phyloP scores from a whole-genome alignment of 139 green algal genomes.

The Tetratostichococcus sp. region DNA sequence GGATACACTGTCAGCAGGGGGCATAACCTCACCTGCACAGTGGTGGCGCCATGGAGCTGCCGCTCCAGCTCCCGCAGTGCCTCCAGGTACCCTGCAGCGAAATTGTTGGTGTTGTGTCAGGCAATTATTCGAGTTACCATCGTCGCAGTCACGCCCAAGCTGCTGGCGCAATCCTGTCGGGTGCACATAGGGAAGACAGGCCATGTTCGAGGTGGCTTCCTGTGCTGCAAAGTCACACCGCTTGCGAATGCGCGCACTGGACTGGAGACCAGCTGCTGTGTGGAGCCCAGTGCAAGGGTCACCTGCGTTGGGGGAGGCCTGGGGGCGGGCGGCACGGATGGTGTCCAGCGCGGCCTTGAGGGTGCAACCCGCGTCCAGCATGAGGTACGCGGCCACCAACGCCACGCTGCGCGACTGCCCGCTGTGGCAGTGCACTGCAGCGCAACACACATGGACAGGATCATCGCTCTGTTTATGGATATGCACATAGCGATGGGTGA shows the following conservation, averaged over 20 bases:
- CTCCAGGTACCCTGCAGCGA: slow-evolving; percentile 57
- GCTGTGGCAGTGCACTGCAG: slow-evolving; percentile 82
- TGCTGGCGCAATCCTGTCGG: too few species aligned
- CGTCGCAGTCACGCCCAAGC: too few species aligned
- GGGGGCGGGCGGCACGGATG: slow-evolving; percentile 37
- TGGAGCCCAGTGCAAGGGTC: too few species aligned
- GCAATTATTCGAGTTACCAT: too few species aligned
- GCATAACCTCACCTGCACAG: slow-evolving; percentile 45
- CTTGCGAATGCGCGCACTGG: too few species aligned
- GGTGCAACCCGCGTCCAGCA: slow-evolving; percentile 42
- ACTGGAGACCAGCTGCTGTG: too few species aligned
- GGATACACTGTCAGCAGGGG: too few species aligned
- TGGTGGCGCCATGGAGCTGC: slow-evolving; percentile 52
- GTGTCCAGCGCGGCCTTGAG: slow-evolving; percentile 54
- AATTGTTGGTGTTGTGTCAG: too few species aligned
- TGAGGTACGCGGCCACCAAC: slow-evolving; percentile 71
- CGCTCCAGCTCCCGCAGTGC: slow-evolving; percentile 60
- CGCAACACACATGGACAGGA: neutral
- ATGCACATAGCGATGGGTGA: too few species aligned
- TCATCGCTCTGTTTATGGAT: neutral
- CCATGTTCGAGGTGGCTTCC: too few species aligned
- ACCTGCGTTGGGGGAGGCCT: slow-evolving; percentile 66
- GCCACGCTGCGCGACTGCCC: slow-evolving; percentile 72
- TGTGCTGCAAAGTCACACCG: too few species aligned
- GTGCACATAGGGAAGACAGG: neutral